A percentile compares a stretch with the other conserved stretches of the same genome.
phyloP scores from a whole-genome alignment of 2,329 filamentous ascomycete species.

The Diaporthe citri region DNA sequence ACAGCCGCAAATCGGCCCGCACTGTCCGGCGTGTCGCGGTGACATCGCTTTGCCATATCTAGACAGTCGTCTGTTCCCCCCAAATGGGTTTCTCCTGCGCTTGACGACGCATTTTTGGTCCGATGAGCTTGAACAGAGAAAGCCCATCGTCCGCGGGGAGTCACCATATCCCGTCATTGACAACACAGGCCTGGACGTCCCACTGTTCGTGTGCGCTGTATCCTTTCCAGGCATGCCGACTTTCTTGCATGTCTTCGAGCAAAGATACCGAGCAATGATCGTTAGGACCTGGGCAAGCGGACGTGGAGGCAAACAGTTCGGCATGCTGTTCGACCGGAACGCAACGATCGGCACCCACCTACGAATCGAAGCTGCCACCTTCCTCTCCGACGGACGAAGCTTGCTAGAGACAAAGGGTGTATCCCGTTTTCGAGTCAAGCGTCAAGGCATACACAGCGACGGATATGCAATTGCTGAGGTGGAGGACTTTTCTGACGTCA shows the following conservation, averaged over 20 bases:
- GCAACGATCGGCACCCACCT: constrained; percentile 75
- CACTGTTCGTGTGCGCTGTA: constrained; percentile 85
- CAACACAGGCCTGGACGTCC: constrained; percentile 70
- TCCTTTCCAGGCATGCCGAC: constrained; percentile 87
- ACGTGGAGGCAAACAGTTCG: constrained; percentile 81
- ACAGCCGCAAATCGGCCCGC: constrained; percentile 67
- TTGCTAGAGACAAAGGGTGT: constrained; percentile 83
- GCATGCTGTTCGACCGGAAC: constrained; percentile 76
- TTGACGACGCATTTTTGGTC: constrained; percentile 79
- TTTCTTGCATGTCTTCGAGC: constrained; percentile 92
- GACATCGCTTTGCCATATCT: constrained; percentile 65
- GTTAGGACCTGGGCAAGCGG: constrained; percentile 69
- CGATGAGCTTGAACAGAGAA: constrained; percentile 71
- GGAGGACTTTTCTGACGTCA: constrained; percentile 85
- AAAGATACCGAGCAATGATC: constrained; percentile 92
- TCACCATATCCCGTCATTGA: constrained; percentile 59
- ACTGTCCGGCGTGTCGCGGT: constrained; percentile 86
- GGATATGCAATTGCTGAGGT: constrained; percentile 84
- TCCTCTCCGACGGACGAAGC: constrained; percentile 84
- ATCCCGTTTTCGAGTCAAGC: constrained; percentile 80
- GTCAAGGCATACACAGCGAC: constrained; percentile 72
- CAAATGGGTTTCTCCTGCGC: constrained; percentile 73
- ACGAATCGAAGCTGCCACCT: constrained; percentile 79
- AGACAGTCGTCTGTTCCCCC: constrained; percentile 56
- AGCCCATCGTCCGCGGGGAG: constrained; percentile 67